Base-by-base conservation (phyloP, 2,329 filamentous ascomycete species). In the Endothia cerciana region DNA sequence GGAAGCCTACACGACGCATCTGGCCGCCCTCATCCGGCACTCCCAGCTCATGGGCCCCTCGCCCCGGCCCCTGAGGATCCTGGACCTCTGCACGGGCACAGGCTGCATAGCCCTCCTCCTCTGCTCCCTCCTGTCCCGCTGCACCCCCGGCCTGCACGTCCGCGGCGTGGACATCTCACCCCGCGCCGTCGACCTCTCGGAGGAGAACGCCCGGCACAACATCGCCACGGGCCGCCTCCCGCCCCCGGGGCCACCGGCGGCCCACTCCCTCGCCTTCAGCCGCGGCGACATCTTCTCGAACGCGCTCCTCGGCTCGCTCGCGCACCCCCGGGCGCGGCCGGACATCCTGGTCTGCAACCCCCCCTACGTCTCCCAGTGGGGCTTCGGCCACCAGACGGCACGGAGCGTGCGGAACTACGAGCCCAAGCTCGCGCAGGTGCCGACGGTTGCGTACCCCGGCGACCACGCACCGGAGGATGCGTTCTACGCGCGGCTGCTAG, bases 51-150 rank as follows among this genome's bases (percentile, higher is more conserved):
- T 65, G 11, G 22, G 49, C 63, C 69, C 60, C 45, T 49, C 41
- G 40, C 28, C 61, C 5, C 13, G 36, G 2, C 22, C 64, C 19
- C 71, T 96, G 15, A 84, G 83, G 15, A 81, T 98, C 49, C 77
- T 97, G 10, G 95, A 99, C 76, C 82, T 97, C 38, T 98, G 95
- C 77, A 94, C 93, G 0, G 95, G 95, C 11, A 92, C 91, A 5
- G 95, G 95, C 4, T 97, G 94, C 78, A 97, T 98, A 69, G 86
- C 93, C 0, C 84, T 98, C 10, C 82, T 97, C 7, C 87, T 91
- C 68, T 81, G 88, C 43, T 82, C 89, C 11, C 83, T 93, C 45
- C 77, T 77, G 22, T 65, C 74, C 40, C 71, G 74, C 3, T 72
- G 76, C 25, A 76, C 81, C 60, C 71, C 75, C 1, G 59, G 70